Evolutionary conservation across 805 yeast genomes (phyloP), one percentile per base, ranked within the genome.

Genomic region (Hanseniaspora pseudoguilliermondii): DNA sequence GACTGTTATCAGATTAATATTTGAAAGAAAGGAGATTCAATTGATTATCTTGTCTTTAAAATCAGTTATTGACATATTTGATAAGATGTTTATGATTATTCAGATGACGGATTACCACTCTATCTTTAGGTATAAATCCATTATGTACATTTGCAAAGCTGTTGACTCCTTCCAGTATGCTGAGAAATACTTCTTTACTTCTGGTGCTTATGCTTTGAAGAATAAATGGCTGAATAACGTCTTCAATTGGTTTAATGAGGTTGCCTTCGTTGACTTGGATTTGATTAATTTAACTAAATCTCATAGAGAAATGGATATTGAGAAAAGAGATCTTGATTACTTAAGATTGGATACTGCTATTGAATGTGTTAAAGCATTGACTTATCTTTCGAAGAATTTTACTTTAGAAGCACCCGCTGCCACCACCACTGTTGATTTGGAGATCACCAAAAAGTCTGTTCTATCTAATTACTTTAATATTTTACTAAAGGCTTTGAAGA

Each of bases 401-500:
- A 75, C 83, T 4, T 65, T 83, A 44, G 90, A 82, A 57, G 74
- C 77, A 27, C 83, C 78, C 38, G 83, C 73, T 57, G 81, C 79
- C 32, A 71, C 74, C 13, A 73, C 74, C 52, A 82, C 77, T 54
- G 72, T 70, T 20, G 86, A 81, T 60, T 62, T 79, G 36, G 71
- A 71, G 42, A 76, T 78, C 59, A 76, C 80, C 36, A 79, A 77
- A 61, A 79, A 79, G 34, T 77, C 83, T 47, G 74, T 80, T 11
- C 85, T 86, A 66, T 81, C 84, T 5, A 82, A 82, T 59, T 84
- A 82, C 62, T 85, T 84, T 66, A 81, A 82, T 75, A 63, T 83
- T 68, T 63, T 85, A 16, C 51, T 73, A 51, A 71, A 71, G 57
- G 76, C 76, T 3, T 60, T 74, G 27, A 75, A 72, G 54, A 71